Percentiles rank a stretch among this genome's conserved stretches.
phyloP scores from a whole-genome alignment of 768 basidiomycete species.

The Xerocomus spinulosus region DNA sequence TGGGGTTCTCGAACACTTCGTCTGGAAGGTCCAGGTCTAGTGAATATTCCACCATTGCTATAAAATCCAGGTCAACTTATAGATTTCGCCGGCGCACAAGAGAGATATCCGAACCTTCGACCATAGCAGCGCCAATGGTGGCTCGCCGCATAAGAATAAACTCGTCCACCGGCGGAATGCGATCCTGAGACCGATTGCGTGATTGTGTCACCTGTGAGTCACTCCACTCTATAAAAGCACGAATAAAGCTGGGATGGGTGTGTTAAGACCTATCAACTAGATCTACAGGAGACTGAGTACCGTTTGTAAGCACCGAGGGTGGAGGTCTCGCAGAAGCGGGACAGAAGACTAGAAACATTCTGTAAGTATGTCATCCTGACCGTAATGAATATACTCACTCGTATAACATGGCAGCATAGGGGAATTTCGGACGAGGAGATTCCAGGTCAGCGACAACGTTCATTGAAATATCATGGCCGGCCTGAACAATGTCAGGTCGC shows the following conservation, averaged over 20 bases:
- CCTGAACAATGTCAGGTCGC: slow-evolving; percentile 32
- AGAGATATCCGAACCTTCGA: slow-evolving; percentile 30
- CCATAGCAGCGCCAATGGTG: slow-evolving; percentile 36
- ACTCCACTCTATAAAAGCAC: slow-evolving; percentile 35
- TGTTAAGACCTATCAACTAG: not conserved
- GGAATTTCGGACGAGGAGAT: slow-evolving; percentile 27
- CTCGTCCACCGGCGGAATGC: slow-evolving; percentile 35
- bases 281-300: slow-evolving; percentile 10
- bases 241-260: slow-evolving; percentile 25
- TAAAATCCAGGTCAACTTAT: slow-evolving; percentile 2
- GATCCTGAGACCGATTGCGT: slow-evolving; percentile 32
- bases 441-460: slow-evolving; percentile 27
- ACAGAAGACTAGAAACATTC: slow-evolving; percentile 23
- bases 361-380: slow-evolving; percentile 10
- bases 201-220: slow-evolving; percentile 35
- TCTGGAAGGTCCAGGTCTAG: slow-evolving; percentile 36
- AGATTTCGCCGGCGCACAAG: not conserved
- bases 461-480: slow-evolving; percentile 32
- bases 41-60: slow-evolving; percentile 36
- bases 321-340: slow-evolving; percentile 35
- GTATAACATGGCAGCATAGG: slow-evolving; percentile 38
- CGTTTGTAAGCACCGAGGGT: slow-evolving; percentile 34
- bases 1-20: slow-evolving; percentile 32
- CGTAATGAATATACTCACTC: slow-evolving; percentile 26
- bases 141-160: slow-evolving; percentile 36